These are phyloP conservation scores for Strigomonas galati DNA, from an alignment of 208 protist species.

Conservation along the genomic window DNA sequence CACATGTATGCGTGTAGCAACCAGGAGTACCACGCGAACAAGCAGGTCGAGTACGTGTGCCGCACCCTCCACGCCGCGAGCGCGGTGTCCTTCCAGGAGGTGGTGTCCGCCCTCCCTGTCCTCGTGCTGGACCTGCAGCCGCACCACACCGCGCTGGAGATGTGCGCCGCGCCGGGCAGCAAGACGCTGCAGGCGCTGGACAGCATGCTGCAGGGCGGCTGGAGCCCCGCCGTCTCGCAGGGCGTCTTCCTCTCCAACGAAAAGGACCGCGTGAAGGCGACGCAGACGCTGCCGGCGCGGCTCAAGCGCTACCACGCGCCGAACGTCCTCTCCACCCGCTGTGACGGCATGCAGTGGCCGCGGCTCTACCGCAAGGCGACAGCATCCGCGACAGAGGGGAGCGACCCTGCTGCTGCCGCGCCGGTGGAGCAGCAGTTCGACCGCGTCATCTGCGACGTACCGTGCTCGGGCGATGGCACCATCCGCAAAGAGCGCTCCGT, in stretches of 20 bases:
- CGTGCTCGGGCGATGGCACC: slow-evolving; percentile 96
- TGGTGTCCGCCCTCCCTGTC: slow-evolving; percentile 83
- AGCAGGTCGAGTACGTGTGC: slow-evolving; percentile 65
- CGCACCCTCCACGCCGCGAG: slow-evolving; percentile 82
- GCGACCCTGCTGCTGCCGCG: slow-evolving; percentile 15
- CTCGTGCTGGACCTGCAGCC: slow-evolving; percentile 69
- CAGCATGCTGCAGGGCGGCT: slow-evolving; percentile 60
- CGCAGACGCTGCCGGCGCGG: slow-evolving; percentile 86
- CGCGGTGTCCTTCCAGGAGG: slow-evolving; percentile 87
- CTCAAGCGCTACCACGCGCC: slow-evolving; percentile 89
- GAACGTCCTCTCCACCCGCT: slow-evolving; percentile 76
- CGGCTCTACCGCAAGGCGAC: slow-evolving; percentile 41
- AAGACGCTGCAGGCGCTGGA: slow-evolving; percentile 90
- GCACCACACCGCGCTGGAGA: slow-evolving; percentile 81
- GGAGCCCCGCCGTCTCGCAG: slow-evolving; percentile 26
- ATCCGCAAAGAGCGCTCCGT: slow-evolving; percentile 88
- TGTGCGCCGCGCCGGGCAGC: slow-evolving; percentile 91
- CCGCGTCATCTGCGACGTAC: slow-evolving; percentile 94
- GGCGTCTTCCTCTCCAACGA: slow-evolving; percentile 86
- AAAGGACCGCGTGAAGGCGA: slow-evolving; percentile 92
- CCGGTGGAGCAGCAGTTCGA: slow-evolving; percentile 68
- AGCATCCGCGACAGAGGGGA: neutral
- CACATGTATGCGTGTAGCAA: slow-evolving; percentile 75
- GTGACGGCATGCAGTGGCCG: slow-evolving; percentile 88
- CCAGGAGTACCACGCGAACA: slow-evolving; percentile 67